These are phyloP conservation scores for Blastomyces percursus DNA, from an alignment of 2,329 filamentous ascomycete species.

Conservation along the genomic window DNA sequence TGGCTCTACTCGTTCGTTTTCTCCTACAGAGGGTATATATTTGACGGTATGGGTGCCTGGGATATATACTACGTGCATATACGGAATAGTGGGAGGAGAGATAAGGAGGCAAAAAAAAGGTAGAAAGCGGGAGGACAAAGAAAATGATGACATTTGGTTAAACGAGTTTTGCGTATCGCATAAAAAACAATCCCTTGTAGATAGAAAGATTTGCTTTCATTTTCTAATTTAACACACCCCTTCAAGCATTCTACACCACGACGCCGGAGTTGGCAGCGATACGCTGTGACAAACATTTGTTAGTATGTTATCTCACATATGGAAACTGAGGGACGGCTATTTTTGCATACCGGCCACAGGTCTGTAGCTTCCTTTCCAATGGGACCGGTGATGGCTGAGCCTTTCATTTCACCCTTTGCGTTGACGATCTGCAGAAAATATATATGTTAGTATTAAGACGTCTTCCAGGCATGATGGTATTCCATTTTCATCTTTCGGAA, in stretches of 20 bases:
- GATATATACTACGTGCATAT: background rate
- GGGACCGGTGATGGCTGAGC: slow-evolving; percentile 96
- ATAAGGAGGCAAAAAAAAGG: slow-evolving; percentile 10
- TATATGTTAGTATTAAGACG: background rate
- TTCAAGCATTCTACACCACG: slow-evolving; percentile 76
- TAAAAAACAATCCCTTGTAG: slow-evolving; percentile 2
- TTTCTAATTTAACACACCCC: background rate
- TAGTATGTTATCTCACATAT: slow-evolving; percentile 18
- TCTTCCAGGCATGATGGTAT: background rate
- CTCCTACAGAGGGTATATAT: background rate
- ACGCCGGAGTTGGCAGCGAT: slow-evolving; percentile 99
- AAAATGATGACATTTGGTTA: slow-evolving; percentile 15
- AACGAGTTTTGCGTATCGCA: slow-evolving; percentile 8
- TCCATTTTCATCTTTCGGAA: background rate
- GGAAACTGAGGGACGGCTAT: background rate
- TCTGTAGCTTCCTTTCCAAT: slow-evolving; percentile 99
- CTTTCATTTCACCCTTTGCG: slow-evolving; percentile 99
- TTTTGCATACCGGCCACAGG: slow-evolving; percentile 79
- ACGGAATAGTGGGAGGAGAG: background rate
- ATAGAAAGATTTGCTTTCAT: slow-evolving; percentile 11
- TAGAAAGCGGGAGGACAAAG: slow-evolving; percentile 12
- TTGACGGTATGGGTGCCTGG: background rate
- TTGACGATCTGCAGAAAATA: slow-evolving; percentile 73
- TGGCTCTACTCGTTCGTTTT: background rate
- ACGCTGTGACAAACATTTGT: slow-evolving; percentile 54